Evolutionary conservation across 2,329 filamentous ascomycete species (phyloP).

Genomic region (Septoria petroselini): DNA sequence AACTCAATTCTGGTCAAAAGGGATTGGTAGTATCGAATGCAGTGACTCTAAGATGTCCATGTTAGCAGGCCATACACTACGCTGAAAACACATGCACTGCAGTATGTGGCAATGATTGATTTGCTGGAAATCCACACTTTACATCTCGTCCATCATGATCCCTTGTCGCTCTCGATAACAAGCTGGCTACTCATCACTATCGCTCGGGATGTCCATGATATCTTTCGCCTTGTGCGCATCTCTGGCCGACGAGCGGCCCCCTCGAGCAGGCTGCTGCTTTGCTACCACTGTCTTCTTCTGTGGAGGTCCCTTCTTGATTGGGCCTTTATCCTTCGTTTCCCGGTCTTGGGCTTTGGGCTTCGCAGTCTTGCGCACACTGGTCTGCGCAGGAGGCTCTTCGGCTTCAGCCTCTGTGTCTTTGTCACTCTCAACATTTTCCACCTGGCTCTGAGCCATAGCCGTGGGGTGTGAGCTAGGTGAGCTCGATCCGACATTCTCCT

Average conservation of each 20-base stretch:
- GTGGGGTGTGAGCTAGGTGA: constrained; percentile 34
- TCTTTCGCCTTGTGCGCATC: constrained; percentile 28
- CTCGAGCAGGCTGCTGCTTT: constrained; percentile 21
- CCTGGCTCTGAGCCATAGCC: constrained; percentile 13
- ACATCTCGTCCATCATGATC: not conserved
- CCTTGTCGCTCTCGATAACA: no score
- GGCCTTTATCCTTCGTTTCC: not conserved
- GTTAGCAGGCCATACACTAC: constrained; percentile 6
- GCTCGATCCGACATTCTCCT: constrained; percentile 30
- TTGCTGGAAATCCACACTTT: constrained; percentile 8
- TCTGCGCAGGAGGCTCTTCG: constrained; percentile 3
- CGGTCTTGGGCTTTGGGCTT: not conserved
- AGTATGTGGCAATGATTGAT: not conserved
- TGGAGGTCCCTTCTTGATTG: constrained; percentile 10
- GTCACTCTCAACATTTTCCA: not conserved
- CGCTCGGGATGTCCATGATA: constrained; percentile 27
- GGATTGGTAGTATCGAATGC: no score
- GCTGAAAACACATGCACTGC: not conserved
- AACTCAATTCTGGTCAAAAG: no score
- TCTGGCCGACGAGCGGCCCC: constrained; percentile 16
- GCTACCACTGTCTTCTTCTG: constrained; percentile 18
- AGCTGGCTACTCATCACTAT: constrained; percentile 31
- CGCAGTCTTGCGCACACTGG: constrained; percentile 1
- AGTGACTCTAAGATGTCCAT: not conserved
- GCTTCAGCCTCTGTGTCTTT: not conserved